Evolutionary conservation across 2,329 filamentous ascomycete species (phyloP).

Genomic region (Trichoderma simmonsii): DNA sequence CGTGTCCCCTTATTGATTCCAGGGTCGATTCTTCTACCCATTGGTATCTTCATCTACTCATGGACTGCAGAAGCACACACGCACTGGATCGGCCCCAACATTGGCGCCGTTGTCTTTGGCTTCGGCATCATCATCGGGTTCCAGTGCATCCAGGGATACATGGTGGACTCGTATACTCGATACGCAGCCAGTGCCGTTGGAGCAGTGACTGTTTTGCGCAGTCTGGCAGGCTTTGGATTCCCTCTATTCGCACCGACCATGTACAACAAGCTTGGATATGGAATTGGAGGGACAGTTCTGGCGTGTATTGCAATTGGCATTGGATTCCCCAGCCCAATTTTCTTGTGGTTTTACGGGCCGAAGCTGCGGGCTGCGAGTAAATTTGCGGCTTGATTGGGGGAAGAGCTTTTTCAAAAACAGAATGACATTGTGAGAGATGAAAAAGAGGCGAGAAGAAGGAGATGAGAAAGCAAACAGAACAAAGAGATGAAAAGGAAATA

Average conservation of each 20-base stretch:
- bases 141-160: conserved; percentile 45
- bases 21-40: conserved; percentile 39
- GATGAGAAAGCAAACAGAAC: not conserved
- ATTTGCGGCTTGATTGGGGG: conserved; percentile 19
- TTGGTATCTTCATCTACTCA: conserved; percentile 45
- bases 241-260: conserved; percentile 49
- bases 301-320: conserved; percentile 41
- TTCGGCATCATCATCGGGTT: conserved; percentile 41
- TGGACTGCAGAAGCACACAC: conserved; percentile 43
- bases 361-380: conserved; percentile 34
- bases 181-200: conserved; percentile 46
- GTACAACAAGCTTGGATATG: conserved; percentile 42
- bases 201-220: conserved; percentile 44
- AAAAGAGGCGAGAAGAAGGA: not conserved
- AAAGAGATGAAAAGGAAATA: not conserved
- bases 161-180: conserved; percentile 46
- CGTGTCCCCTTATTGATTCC: conserved; percentile 43
- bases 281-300: conserved; percentile 42
- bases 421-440: not conserved
- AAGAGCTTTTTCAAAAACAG: not conserved
- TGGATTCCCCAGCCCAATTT: conserved; percentile 40
- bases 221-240: conserved; percentile 49
- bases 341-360: conserved; percentile 46
- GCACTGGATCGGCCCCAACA: conserved; percentile 46
- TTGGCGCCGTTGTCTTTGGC: conserved; percentile 40